Percentiles rank a stretch among this genome's conserved stretches.
phyloP scores from a whole-genome alignment of 192 early-diverging fungal genomes.

The Gaertneriomyces semiglobifer region DNA sequence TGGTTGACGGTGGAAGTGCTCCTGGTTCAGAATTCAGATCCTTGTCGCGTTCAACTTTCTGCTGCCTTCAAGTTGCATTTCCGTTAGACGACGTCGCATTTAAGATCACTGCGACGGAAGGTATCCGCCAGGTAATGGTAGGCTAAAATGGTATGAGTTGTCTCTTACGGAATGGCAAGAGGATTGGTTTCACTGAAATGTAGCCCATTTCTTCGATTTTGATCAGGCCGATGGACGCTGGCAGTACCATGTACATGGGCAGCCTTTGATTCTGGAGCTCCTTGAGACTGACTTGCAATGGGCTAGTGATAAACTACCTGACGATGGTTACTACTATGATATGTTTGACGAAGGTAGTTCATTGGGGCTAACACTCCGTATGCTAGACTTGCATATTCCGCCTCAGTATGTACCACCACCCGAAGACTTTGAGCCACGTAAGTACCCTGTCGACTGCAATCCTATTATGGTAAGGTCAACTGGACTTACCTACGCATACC shows the following conservation, averaged over 20 bases:
- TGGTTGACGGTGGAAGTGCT: no score
- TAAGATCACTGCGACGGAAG: no score
- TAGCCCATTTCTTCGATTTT: no score
- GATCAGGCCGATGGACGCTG: not conserved
- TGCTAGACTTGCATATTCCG: not conserved
- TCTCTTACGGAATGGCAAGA: no score
- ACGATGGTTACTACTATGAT: not conserved
- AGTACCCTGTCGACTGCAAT: not conserved
- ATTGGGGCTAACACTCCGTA: not conserved
- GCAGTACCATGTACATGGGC: not conserved
- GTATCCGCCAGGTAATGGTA: no score
- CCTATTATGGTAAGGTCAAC: not conserved
- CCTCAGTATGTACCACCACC: not conserved
- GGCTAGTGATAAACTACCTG: not conserved
- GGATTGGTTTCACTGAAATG: no score
- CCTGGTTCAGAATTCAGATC: no score
- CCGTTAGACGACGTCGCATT: no score
- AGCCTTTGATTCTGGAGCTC: not conserved
- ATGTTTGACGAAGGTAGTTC: not conserved
- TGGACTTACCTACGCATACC: not conserved
- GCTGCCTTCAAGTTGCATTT: no score
- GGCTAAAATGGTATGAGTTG: no score
- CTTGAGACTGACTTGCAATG: not conserved
- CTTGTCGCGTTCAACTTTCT: no score
- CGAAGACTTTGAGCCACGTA: constrained; percentile 8